These are phyloP conservation scores for Lagenidium giganteum DNA, from an alignment of 352 stramenopile genomes.

Conservation along the genomic window DNA sequence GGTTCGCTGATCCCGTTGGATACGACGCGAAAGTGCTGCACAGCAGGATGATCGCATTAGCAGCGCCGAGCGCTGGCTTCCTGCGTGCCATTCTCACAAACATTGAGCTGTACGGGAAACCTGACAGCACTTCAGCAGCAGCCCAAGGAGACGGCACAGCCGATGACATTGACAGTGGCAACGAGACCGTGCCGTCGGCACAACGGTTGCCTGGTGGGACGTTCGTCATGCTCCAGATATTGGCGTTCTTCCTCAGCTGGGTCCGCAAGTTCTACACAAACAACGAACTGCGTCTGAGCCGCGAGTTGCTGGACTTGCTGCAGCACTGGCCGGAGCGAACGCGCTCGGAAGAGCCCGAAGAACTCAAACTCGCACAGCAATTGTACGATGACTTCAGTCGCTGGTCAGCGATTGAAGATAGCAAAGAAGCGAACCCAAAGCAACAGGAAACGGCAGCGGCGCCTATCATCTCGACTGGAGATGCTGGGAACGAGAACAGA, in stretches of 20 bases:
- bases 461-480: background rate
- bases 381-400: slow-evolving; percentile 37
- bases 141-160: too few species aligned
- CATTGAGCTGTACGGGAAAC: slow-evolving; percentile 13
- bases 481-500: background rate
- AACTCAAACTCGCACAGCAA: slow-evolving; percentile 20
- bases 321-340: slow-evolving; percentile 18
- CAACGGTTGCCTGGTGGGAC: slow-evolving; percentile 16
- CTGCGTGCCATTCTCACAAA: slow-evolving; percentile 22
- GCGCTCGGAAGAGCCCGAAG: slow-evolving; percentile 10
- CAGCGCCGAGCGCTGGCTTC: slow-evolving; percentile 9
- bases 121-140: too few species aligned
- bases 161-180: too few species aligned
- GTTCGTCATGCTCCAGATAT: slow-evolving; percentile 27
- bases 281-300: slow-evolving; percentile 29
- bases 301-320: slow-evolving; percentile 22
- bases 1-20: slow-evolving; percentile 24
- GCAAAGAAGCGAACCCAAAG: background rate
- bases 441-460: background rate
- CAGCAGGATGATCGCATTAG: slow-evolving; percentile 25
- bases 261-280: slow-evolving; percentile 35
- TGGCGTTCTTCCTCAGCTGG: slow-evolving; percentile 44
- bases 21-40: slow-evolving; percentile 26
- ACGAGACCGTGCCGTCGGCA: too few species aligned
- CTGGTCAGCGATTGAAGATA: slow-evolving; percentile 29